Evolutionary conservation across 768 basidiomycete species (phyloP), one percentile per base, ranked within the genome.

Genomic region (Boletus subcaerulescens): DNA sequence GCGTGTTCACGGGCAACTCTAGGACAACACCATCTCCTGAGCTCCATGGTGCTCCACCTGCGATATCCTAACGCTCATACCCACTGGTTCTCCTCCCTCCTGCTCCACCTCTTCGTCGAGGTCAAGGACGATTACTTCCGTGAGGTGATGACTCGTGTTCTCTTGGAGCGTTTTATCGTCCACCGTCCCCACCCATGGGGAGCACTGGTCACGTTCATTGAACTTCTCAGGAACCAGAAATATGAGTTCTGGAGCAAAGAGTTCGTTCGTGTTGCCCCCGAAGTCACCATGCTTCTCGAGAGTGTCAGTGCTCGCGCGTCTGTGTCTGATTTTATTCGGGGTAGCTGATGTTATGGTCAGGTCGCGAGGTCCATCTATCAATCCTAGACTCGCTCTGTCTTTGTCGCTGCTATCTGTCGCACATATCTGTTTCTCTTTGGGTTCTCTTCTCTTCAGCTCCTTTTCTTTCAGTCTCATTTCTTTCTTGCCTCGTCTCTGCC

Each of bases 11-110:
- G 41, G 22, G 5, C 18, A 39, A 44, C 48, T 36, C 2, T 61
- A 98, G 96, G 94, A 60, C 94, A 97, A 84, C 93, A 98, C 74
- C 89, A 93, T 72, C 79, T 98, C 60, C 75, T 98, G 61, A 92
- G 86, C 62, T 86, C 95, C n/a, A 87, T 96, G 71, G 89, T 93
- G 42, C 82, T 94, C 63, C 96, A 98, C 69, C 77, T 99, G 59
- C 91, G 97, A 65, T 98, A 96, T 79, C 96, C 97, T 32, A 97
- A 95, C 65, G 91, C 95, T 11, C 97, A 99, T 78, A 99, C 96
- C 47, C 89, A 93, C 71, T 99, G 95, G 93, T 98, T 96, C 80
- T 91, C 89, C 69, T 89, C 87, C 43, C 80, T 98, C 60, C 76
- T 98, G 50, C 82, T 98, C 49, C 84, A 93, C 69, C 82, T 96